Conservation (phyloP, 768 basidiomycete genomes). For the Rhizopogon salebrosus region DNA sequence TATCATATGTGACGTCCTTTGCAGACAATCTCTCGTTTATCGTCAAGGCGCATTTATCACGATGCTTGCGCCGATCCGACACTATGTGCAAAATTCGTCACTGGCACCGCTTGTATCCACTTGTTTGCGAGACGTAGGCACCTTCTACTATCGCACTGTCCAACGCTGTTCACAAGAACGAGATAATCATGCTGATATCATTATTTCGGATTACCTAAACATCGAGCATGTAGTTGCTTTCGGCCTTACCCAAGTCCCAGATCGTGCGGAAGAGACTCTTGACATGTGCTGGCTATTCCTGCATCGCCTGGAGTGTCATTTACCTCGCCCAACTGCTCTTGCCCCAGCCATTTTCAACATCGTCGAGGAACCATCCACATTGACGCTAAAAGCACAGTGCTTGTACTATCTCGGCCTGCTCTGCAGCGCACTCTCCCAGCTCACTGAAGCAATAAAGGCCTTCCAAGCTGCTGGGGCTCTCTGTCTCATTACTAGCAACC, state of each 20-base stretch:
- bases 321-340: neutral
- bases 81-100: neutral
- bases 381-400: neutral
- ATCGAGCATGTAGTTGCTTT: too few relatives aligned
- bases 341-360: neutral
- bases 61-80: neutral
- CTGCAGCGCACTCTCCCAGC: neutral
- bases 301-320: neutral
- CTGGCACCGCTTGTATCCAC: neutral
- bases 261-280: neutral
- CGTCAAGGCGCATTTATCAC: neutral
- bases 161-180: neutral
- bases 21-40: neutral
- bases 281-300: neutral
- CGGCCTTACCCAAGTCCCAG: too few relatives aligned
- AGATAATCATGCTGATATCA: neutral
- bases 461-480: neutral
- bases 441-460: neutral
- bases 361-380: neutral
- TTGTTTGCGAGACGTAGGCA: neutral
- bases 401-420: neutral
- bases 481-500: neutral
- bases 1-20: neutral
- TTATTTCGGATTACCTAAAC: too few relatives aligned
- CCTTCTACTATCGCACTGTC: neutral